These are phyloP conservation scores for Amylostereum chailletii DNA, from an alignment of 1,284 basidiomycete species.

Conservation along the genomic window DNA sequence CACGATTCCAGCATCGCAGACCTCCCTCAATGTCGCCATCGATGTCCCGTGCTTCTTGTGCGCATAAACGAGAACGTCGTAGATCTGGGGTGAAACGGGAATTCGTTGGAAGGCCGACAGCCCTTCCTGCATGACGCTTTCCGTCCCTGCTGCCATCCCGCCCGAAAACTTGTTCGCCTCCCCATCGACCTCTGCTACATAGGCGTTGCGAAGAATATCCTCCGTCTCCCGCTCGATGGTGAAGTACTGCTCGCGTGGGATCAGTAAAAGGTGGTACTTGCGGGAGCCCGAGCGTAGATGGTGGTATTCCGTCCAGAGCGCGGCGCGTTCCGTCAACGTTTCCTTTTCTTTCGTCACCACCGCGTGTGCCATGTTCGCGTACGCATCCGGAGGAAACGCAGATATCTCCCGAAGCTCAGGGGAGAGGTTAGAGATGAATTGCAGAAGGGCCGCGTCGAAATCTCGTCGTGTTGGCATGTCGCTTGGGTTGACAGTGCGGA, in stretches of 20 bases:
- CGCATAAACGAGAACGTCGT: conserved; percentile 57
- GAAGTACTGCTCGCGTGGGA: conserved; percentile 54
- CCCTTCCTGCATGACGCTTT: conserved; percentile 16
- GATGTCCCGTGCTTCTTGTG: conserved; percentile 50
- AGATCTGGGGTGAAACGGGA: conserved; percentile 58
- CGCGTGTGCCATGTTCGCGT: conserved; percentile 39
- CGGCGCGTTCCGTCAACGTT: conserved; percentile 37
- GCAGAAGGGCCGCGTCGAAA: conserved; percentile 40
- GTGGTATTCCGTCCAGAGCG: conserved; percentile 49
- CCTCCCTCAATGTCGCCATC: conserved; percentile 45
- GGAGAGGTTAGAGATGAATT: conserved; percentile 45
- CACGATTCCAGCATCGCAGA: conserved; percentile 50
- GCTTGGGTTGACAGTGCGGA: conserved; percentile 38
- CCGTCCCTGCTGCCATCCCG: conserved; percentile 15
- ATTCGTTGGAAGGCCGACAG: conserved; percentile 46
- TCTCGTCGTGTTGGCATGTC: conserved; percentile 51
- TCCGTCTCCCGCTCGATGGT: conserved; percentile 37
- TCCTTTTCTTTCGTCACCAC: conserved; percentile 33
- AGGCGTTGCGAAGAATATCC: conserved; percentile 35
- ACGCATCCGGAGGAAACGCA: conserved; percentile 43
- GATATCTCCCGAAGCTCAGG: conserved; percentile 52
- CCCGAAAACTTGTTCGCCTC: conserved; percentile 12
- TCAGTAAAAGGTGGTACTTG: conserved; percentile 45
- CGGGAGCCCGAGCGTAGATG: conserved; percentile 53
- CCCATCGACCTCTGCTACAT: conserved; percentile 33